Conservation (phyloP, 805 yeast genomes). For the Lipomyces orientalis region DNA sequence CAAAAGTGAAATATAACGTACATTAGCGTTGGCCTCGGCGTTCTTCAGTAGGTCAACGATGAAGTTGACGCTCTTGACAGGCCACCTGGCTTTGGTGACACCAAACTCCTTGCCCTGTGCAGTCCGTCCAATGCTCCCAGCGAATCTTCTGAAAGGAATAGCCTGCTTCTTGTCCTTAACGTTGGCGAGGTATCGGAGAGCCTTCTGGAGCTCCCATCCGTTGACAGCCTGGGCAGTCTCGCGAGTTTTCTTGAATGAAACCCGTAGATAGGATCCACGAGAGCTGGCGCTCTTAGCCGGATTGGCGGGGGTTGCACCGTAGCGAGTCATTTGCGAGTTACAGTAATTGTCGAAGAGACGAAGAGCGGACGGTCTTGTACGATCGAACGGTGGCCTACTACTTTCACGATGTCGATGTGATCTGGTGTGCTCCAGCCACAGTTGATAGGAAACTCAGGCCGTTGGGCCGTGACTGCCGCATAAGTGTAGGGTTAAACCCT, state of each 20-base stretch:
- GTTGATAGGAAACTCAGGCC: too few species aligned
- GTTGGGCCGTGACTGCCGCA: not conserved
- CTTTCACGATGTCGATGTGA: not conserved
- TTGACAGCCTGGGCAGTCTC: conserved; percentile 98
- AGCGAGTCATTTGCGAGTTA: conserved; percentile 83
- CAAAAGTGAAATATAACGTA: conserved; percentile 17
- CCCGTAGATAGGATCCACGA: conserved; percentile 99
- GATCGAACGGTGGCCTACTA: not conserved
- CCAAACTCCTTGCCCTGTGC: conserved; percentile 99
- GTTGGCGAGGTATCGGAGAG: conserved; percentile 93
- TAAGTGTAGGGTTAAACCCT: not conserved
- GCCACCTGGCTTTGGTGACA: conserved; percentile 99
- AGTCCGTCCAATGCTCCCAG: conserved; percentile 96
- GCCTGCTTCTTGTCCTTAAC: conserved; percentile 99
- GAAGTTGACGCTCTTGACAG: conserved; percentile 96
- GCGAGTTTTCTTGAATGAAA: conserved; percentile 99
- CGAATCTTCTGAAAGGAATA: conserved; percentile 98
- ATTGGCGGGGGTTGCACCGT: conserved; percentile 99
- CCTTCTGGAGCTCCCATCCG: conserved; percentile 97
- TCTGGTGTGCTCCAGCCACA: not conserved
- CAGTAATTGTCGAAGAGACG: conserved; percentile 4
- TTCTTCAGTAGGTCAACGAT: conserved; percentile 92
- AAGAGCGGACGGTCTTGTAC: not conserved
- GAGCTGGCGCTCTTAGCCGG: conserved; percentile 99
- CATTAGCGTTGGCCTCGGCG: conserved; percentile 98